Evolutionary conservation across 2,329 filamentous ascomycete genomes (phyloP), one percentile per base, ranked within the genome.

Genomic region (Chrysoporthe cubensis): DNA sequence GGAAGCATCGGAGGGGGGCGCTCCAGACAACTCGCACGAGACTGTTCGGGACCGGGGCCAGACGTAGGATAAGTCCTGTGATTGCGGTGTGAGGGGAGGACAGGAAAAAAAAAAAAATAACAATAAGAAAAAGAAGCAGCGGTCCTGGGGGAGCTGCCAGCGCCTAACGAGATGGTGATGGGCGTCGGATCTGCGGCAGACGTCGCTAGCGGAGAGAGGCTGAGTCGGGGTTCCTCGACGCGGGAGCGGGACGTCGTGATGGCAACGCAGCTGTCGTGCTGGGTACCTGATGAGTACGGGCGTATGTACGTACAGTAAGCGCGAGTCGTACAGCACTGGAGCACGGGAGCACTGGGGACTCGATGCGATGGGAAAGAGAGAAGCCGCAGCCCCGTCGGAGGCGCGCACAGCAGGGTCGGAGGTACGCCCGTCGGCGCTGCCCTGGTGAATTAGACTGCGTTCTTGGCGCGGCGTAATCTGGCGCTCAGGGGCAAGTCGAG

Each of bases 151-250:
- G 26, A 26, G 26, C 26, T 26, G 26, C 26, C 26, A 26, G 26
- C 26, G 43, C 32, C 40, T 37, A 63, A 66, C 46, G 66, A 66
- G 46, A 69, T 69, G 64, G 67, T 59, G 67, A 69, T 69, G 64
- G 26, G 57, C 64, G 64, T 18, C 34, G n/a, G 64, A 60, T 60
- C 59, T 46, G 60, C 60, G 37, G 16, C 40, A 32, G 26, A 5
- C 4, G 50, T 54, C 50, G 26, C 50, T 54, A 54, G 50, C 50
- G 48, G 48, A 52, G 48, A 52, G 48, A 52, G 8, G 21, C 48
- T 52, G 48, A 11, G 48, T 52, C 18, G 11, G 16, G 16, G 16
- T 18, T 18, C 44, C 44, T 18, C 46, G n/a, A n/a, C 8, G 46
- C 46, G 18, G 8, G 46, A 48, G n/a, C 14, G n/a, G 18, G 18